Evolutionary conservation across 345 rosid genomes (phyloP).

Genomic region (Ricinus communis): DNA sequence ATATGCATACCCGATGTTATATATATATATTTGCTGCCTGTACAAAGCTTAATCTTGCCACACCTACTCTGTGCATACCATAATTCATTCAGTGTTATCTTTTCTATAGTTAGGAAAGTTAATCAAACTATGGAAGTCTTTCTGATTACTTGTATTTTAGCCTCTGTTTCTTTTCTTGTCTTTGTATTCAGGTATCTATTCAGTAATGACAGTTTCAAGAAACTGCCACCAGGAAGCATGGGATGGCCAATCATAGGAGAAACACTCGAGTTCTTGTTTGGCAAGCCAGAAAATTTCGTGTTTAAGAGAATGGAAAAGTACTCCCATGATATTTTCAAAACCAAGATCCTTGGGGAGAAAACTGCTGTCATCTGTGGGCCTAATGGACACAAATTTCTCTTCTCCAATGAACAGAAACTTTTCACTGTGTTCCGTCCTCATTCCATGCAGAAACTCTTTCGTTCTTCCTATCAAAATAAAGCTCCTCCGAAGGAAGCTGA

Average conservation of each 20-base stretch:
- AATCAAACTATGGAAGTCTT: slow-evolving; percentile 17
- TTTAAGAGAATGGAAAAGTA: slow-evolving; percentile 44
- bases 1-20: too few relatives aligned
- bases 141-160: slow-evolving; percentile 2
- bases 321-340: slow-evolving; percentile 53
- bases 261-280: slow-evolving; percentile 45
- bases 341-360: slow-evolving; percentile 51
- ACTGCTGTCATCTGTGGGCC: slow-evolving; percentile 59
- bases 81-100: too few relatives aligned
- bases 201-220: background rate
- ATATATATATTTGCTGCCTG: background rate
- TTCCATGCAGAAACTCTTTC: slow-evolving; percentile 50
- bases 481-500: slow-evolving; percentile 31
- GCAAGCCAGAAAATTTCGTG: slow-evolving; percentile 50
- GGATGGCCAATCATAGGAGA: slow-evolving; percentile 64
- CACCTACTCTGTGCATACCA: too few relatives aligned
- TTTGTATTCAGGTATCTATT: background rate
- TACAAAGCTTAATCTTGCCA: background rate
- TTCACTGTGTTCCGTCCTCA: slow-evolving; percentile 57
- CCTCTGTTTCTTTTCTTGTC: background rate
- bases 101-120: too few relatives aligned
- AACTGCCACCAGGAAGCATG: slow-evolving; percentile 60
- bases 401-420: slow-evolving; percentile 50
- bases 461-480: slow-evolving; percentile 37
- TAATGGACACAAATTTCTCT: slow-evolving; percentile 55